These are phyloP conservation scores for Alternaria viburni DNA, from an alignment of 2,329 filamentous ascomycete genomes.

Conservation along the genomic window DNA sequence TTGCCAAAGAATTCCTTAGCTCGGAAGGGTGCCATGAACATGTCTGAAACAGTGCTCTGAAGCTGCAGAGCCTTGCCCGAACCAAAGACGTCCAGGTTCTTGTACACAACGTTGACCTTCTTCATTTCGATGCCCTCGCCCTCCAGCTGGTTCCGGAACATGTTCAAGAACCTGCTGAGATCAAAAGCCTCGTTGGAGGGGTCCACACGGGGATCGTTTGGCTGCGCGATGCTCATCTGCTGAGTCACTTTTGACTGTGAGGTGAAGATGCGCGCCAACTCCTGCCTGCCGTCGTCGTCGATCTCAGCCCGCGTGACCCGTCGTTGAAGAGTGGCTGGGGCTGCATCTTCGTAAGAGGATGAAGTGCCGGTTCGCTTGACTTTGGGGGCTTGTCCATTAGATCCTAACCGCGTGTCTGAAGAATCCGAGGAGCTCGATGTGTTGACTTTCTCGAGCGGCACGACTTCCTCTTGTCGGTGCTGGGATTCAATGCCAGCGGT, in stretches of 20 bases:
- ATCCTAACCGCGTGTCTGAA: slow-evolving; percentile 25
- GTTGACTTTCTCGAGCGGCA: slow-evolving; percentile 11
- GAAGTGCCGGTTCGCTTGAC: slow-evolving; percentile 12
- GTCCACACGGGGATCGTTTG: slow-evolving; percentile 59
- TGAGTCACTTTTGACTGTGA: slow-evolving; percentile 30
- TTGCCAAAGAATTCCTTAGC: slow-evolving; percentile 59
- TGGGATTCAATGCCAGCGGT: slow-evolving; percentile 3
- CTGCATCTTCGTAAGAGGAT: slow-evolving; percentile 7
- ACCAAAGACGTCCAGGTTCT: slow-evolving; percentile 70
- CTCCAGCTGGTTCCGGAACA: slow-evolving; percentile 59
- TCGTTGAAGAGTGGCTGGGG: slow-evolving; percentile 17
- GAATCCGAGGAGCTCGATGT: slow-evolving; percentile 25
- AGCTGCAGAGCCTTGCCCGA: slow-evolving; percentile 71
- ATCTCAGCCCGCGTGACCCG: slow-evolving; percentile 28
- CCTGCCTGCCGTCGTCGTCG: slow-evolving; percentile 30
- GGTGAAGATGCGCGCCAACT: slow-evolving; percentile 35
- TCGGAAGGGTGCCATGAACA: slow-evolving; percentile 64
- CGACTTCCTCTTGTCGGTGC: slow-evolving; percentile 11
- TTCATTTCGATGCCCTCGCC: slow-evolving; percentile 62
- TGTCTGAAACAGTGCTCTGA: slow-evolving; percentile 69
- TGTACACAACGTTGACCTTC: slow-evolving; percentile 67
- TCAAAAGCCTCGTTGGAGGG: slow-evolving; percentile 60
- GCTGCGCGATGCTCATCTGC: slow-evolving; percentile 31
- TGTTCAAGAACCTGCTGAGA: slow-evolving; percentile 59
- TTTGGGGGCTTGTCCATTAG: slow-evolving; percentile 8